phyloP scores from a whole-genome alignment of 768 basidiomycete species.

The Mycena belliarum region DNA sequence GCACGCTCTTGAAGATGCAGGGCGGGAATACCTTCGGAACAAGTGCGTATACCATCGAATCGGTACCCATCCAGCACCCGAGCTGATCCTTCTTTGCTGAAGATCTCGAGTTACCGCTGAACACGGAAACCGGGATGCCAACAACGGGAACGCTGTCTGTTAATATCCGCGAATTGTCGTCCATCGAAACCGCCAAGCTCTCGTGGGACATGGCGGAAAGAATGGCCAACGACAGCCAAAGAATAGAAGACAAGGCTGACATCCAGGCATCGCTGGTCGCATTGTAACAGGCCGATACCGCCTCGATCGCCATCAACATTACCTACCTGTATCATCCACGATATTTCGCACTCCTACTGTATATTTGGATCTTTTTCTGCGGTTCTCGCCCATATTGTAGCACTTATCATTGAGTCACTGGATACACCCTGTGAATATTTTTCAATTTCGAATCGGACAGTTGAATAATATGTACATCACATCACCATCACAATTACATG shows the following conservation, averaged over 20 bases:
- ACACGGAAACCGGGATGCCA: not conserved
- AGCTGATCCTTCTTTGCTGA: not conserved
- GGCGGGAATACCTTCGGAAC: constrained; percentile 16
- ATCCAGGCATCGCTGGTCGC: not conserved
- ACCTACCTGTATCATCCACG: not conserved
- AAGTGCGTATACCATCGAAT: constrained; percentile 15
- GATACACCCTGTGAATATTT: not conserved
- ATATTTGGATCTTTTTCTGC: not conserved
- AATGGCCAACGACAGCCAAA: not conserved
- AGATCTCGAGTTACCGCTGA: constrained; percentile 15
- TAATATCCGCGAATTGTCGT: constrained; percentile 14
- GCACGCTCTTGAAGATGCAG: constrained; percentile 18
- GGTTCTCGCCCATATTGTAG: not conserved
- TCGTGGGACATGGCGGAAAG: constrained; percentile 5
- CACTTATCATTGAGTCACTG: not conserved
- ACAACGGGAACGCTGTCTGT: constrained; percentile 1
- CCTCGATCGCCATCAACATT: not conserved
- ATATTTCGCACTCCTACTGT: no score
- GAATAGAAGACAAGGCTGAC: not conserved
- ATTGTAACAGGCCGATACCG: not conserved
- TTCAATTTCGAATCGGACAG: not conserved
- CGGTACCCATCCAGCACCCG: no score
- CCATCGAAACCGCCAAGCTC: constrained; percentile 8
- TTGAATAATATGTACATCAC: no score
- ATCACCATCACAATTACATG: no score